Evolutionary conservation across 148 eudicot genomes (phyloP).

Genomic region (Hydrangea macrophylla): DNA sequence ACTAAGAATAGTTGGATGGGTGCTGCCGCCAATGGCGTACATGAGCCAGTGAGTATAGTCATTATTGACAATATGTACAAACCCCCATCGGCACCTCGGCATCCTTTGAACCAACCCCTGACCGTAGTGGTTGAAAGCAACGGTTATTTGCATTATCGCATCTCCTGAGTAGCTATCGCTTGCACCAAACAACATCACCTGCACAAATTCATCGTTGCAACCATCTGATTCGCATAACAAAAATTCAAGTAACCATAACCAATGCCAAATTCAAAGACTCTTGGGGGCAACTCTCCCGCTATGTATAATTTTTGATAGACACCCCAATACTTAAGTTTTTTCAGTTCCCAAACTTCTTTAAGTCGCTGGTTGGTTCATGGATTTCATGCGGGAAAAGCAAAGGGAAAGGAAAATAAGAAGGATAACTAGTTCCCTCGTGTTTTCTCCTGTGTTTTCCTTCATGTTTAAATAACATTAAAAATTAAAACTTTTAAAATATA

Average conservation of each 20-base stretch:
- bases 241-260: not conserved
- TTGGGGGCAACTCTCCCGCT: too few species aligned
- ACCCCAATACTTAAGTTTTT: too few species aligned
- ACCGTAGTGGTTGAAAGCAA: conserved; percentile 46
- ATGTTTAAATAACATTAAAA: too few species aligned
- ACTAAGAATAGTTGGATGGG: conserved; percentile 36
- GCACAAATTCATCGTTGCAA: not conserved
- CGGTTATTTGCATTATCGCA: conserved; percentile 31
- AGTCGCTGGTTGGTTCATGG: too few species aligned
- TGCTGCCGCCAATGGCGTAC: conserved; percentile 49
- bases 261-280: too few species aligned
- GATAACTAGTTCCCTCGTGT: too few species aligned
- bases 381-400: too few species aligned
- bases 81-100: conserved; percentile 39
- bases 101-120: conserved; percentile 41
- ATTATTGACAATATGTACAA: conserved; percentile 42
- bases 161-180: conserved; percentile 24
- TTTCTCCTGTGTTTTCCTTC: too few species aligned
- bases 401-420: too few species aligned
- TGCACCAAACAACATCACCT: conserved; percentile 47
- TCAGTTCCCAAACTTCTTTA: too few species aligned
- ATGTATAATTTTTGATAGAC: too few species aligned
- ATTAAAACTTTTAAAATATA: too few species aligned
- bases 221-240: not conserved
- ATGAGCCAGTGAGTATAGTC: conserved; percentile 50